A percentile compares a stretch with the other conserved stretches of the same genome.
phyloP scores from a whole-genome alignment of 306 rosid genomes.

The Pyrus bretschneideri region DNA sequence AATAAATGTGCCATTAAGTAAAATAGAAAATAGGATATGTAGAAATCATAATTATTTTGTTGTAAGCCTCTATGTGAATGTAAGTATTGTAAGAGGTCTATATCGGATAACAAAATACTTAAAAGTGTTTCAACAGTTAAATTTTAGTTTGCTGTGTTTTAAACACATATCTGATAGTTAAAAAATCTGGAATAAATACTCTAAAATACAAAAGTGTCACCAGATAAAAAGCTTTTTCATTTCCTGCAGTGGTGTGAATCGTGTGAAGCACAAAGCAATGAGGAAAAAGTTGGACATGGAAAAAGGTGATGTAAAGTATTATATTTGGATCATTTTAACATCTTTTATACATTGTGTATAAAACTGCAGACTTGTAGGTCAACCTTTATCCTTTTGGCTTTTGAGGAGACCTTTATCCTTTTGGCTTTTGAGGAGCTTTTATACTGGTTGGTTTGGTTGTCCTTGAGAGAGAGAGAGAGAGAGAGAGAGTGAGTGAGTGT shows the following conservation, averaged over 20 bases:
- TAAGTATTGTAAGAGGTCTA: too few species aligned
- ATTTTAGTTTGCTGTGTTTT: too few species aligned
- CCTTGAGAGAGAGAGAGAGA: not conserved
- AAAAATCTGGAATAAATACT: not conserved
- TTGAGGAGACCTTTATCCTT: not conserved
- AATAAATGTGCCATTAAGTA: too few species aligned
- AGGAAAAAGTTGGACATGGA: slow-evolving; percentile 6
- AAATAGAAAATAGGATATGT: too few species aligned
- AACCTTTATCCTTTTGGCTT: slow-evolving; percentile 10
- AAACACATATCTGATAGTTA: not conserved
- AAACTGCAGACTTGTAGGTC: slow-evolving; percentile 8
- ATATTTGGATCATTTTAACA: not conserved
- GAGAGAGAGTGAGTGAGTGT: not conserved
- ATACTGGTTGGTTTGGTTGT: not conserved
- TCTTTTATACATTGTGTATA: not conserved
- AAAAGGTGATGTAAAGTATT: not conserved
- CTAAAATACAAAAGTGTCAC: too few species aligned
- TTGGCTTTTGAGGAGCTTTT: not conserved
- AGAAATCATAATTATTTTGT: too few species aligned
- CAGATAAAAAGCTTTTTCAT: not conserved
- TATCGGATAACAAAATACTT: too few species aligned
- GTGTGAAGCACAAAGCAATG: slow-evolving; percentile 23
- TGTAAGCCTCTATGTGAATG: too few species aligned
- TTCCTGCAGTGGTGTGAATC: too few species aligned
- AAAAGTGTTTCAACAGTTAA: too few species aligned